Conservation (phyloP, 768 basidiomycete species). For the Multifurca ochricompacta region DNA sequence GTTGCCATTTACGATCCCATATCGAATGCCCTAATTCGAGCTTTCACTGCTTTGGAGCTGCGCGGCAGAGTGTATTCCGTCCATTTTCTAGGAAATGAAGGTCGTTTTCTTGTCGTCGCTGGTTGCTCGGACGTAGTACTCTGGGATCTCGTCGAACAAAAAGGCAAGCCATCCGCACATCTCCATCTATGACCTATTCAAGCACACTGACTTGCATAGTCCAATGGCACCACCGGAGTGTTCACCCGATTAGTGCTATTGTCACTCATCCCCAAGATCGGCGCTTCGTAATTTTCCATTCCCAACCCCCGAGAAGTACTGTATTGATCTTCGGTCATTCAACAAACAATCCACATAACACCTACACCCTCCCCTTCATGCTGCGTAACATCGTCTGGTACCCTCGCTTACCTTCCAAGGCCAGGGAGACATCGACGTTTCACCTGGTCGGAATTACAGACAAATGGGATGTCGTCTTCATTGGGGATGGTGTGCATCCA, state of each 20-base stretch:
- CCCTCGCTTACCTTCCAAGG: slow-evolving; percentile 27
- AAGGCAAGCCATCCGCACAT: slow-evolving; percentile 38
- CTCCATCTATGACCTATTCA: neutral
- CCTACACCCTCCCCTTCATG: slow-evolving; percentile 51
- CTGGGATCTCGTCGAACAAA: slow-evolving; percentile 64
- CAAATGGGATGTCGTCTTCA: slow-evolving; percentile 53
- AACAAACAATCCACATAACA: slow-evolving; percentile 39
- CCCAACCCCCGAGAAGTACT: slow-evolving; percentile 20
- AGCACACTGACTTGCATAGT: slow-evolving; percentile 34
- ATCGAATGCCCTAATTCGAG: slow-evolving; percentile 51
- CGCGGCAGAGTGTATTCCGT: slow-evolving; percentile 37
- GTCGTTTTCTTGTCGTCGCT: slow-evolving; percentile 60
- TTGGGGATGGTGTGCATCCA: slow-evolving; percentile 50
- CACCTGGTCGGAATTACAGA: slow-evolving; percentile 65
- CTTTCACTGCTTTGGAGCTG: slow-evolving; percentile 47
- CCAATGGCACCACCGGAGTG: slow-evolving; percentile 45
- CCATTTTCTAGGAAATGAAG: slow-evolving; percentile 61
- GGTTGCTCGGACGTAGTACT: slow-evolving; percentile 45
- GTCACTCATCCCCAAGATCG: slow-evolving; percentile 50
- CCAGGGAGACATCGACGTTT: slow-evolving; percentile 32
- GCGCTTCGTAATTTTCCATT: slow-evolving; percentile 51
- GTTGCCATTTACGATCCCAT: slow-evolving; percentile 70
- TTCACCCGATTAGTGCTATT: slow-evolving; percentile 35
- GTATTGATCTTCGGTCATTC: slow-evolving; percentile 42
- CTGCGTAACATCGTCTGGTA: slow-evolving; percentile 43